phyloP scores from a whole-genome alignment of 768 basidiomycete genomes.

The Guyanaporus albipodus region DNA sequence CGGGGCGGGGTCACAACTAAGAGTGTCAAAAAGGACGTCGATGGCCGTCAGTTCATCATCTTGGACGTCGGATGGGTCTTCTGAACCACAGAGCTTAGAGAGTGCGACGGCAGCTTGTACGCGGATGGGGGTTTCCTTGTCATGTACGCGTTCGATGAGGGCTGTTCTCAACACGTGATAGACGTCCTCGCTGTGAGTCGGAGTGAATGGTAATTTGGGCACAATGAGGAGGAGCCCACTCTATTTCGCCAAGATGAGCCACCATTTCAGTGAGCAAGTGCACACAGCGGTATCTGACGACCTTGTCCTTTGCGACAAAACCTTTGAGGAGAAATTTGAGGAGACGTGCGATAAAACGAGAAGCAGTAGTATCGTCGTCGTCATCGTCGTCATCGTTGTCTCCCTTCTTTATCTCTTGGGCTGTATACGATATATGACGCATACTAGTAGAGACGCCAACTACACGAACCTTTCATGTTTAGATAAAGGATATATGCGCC shows the following conservation, averaged over 20 bases:
- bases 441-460: background rate
- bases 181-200: constrained; percentile 61
- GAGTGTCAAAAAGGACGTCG: constrained; percentile 61
- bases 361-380: constrained; percentile 63
- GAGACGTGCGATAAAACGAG: constrained; percentile 65
- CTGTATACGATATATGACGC: constrained; percentile 21
- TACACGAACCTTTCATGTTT: constrained; percentile 64
- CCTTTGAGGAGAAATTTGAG: constrained; percentile 73
- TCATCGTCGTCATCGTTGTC: constrained; percentile 43
- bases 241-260: constrained; percentile 74
- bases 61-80: constrained; percentile 56
- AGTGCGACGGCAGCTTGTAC: constrained; percentile 79
- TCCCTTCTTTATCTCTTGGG: constrained; percentile 34
- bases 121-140: constrained; percentile 76
- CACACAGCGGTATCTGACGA: constrained; percentile 74
- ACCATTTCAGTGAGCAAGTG: constrained; percentile 80
- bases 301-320: constrained; percentile 84
- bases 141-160: constrained; percentile 68
- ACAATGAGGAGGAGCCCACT: constrained; percentile 46
- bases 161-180: constrained; percentile 58
- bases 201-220: background rate
- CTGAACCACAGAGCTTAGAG: constrained; percentile 68
- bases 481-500: constrained; percentile 73
- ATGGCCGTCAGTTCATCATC: constrained; percentile 43
- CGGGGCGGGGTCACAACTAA: constrained; percentile 73